Base-by-base conservation (phyloP, 306 rosid genomes). In the Boehmeria nivea region DNA sequence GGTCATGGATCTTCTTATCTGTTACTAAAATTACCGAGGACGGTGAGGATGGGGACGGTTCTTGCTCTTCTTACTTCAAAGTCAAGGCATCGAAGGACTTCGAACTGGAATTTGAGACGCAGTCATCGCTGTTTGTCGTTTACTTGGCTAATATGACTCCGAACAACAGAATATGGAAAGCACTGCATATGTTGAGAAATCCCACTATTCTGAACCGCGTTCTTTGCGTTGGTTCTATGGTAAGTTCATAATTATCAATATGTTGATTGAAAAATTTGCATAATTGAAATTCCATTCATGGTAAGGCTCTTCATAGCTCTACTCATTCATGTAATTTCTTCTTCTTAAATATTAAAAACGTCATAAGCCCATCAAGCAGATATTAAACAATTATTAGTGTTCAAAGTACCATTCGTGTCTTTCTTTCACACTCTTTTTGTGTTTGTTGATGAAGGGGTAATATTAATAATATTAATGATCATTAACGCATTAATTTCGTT, bases 91-190 rank as follows among this genome's bases (percentile, higher is more conserved):
- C 77, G 8, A 63, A 67, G 33, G 65, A 65, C 18, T 68, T 75
- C 55, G 76, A 73, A 14, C 2, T 36, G 7, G 6, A 31, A 25
- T 1, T 25, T 36, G 70, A 61, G 43, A 42, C 34, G 23, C 23
- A 58, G 5, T 60, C 63, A n/a, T 72, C 83, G 14, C 27, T 77
- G 20, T 75, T 65, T 75, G 43, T 81, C 1, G 42, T 81, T 25
- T 81, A 72, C 51, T 27, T 87, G 72, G 60, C 65, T 9, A 87
- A 87, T 57, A 64, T 79, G 38, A 71, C 24, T 17, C 56, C 87
- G 3, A 60, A 66, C 28, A 67, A 54, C 48, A 75, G 89, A 70
- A 73, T 81, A 39, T 87, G 94, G 89, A 73, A 59, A 0, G 75
- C 85, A 3, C 40, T 87, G 64, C 78, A 77, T 60, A 74, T 72